These are phyloP conservation scores for Amanita rimosa DNA, from an alignment of 768 basidiomycete genomes.

Conservation along the genomic window DNA sequence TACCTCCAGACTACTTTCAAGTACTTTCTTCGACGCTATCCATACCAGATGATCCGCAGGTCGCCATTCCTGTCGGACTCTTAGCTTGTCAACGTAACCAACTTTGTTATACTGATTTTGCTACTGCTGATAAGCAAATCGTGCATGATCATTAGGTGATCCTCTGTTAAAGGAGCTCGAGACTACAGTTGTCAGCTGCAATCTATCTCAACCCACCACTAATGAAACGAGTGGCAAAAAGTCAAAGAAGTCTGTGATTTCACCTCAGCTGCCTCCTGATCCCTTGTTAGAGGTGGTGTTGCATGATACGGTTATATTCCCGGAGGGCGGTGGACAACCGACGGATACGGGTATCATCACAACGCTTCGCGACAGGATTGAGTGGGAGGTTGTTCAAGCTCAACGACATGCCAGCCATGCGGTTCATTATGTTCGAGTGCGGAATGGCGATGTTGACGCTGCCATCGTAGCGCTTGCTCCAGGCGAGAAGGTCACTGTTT, in stretches of 20 bases:
- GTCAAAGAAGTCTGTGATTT: slow-evolving; percentile 41
- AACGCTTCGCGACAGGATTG: slow-evolving; percentile 28
- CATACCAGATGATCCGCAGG: slow-evolving; percentile 37
- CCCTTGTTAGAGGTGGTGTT: slow-evolving; percentile 56
- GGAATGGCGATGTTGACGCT: slow-evolving; percentile 24
- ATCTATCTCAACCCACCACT: slow-evolving; percentile 28
- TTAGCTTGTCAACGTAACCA: slow-evolving; percentile 65
- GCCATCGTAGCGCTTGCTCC: slow-evolving; percentile 36
- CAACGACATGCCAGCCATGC: slow-evolving; percentile 64
- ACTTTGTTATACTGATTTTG: not conserved
- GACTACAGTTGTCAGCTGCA: slow-evolving; percentile 44
- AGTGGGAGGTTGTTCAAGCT: slow-evolving; percentile 53
- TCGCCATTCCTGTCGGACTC: slow-evolving; percentile 61
- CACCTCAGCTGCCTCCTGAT: slow-evolving; percentile 29
- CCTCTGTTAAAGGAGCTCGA: slow-evolving; percentile 50
- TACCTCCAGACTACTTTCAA: slow-evolving; percentile 52
- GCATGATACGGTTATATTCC: slow-evolving; percentile 72
- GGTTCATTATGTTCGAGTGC: slow-evolving; percentile 55
- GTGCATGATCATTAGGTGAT: slow-evolving; percentile 36
- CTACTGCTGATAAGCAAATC: not conserved
- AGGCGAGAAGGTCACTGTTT: slow-evolving; percentile 39
- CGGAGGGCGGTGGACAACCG: slow-evolving; percentile 76
- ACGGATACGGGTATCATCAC: slow-evolving; percentile 56
- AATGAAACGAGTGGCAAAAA: slow-evolving; percentile 32
- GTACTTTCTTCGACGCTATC: slow-evolving; percentile 47